Evolutionary conservation across 495 filamentous ascomycete species (phyloP), one percentile per base, ranked within the genome.

Genomic region (Recurvomyces mirabilis): DNA sequence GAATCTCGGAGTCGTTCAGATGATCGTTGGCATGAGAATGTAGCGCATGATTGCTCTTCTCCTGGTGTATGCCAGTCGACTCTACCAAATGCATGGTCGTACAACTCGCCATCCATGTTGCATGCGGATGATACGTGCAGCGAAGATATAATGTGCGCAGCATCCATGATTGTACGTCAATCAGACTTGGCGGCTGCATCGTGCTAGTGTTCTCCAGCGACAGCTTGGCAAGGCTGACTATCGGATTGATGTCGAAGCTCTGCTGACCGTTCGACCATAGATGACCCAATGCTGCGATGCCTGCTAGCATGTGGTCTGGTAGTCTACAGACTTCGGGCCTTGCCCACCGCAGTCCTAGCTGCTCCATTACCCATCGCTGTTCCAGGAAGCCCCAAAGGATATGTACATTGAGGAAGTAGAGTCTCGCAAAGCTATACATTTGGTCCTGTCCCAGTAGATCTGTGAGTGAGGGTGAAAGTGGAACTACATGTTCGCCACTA

Each of bases 71-170:
- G 0, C 66, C 67, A 0, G 66, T 55, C 0, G 71, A 65, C 53
- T 76, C 72, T 9, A 71, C 57, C 5, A 74, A 43, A 38, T 76
- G 72, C 57, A 78, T 69, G 20, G 71, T 49, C 6, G 64, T 70
- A 50, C 69, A 72, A 34, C 68, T 73, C 3, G 70, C 70, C 64
- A 76, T 69, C 71, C 72, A 76, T 17, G 69, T 60, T 5, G 65
- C 60, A 43, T 78, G 66, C 9, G 73, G 72, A 19, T 68, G 61
- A 11, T 67, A 64, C 6, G 71, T 74, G 51, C 67, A 65, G 23
- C 74, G 62, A 5, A 76, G 56, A 54, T 75, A 76, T 6, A 71
- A 56, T 6, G 65, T 60, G 30, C 72, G 68, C 7, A 78, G 63
- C 12, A 73, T 65, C 71, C 70, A 75, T 11, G 61, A 71, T 7